Base-by-base conservation (phyloP, 192 early-diverging fungal species). In the Backusella westeae region DNA sequence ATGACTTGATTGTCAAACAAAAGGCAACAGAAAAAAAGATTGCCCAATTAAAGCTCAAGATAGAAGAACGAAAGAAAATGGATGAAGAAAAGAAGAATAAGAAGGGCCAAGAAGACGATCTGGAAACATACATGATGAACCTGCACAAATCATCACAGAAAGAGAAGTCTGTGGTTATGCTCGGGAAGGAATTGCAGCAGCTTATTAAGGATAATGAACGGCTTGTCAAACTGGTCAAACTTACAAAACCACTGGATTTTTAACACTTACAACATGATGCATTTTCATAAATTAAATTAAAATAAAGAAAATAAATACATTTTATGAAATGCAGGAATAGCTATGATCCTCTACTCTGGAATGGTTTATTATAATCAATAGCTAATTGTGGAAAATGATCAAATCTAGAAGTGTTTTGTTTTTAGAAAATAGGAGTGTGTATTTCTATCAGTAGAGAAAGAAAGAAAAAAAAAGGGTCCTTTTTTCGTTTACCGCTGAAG, bases 121-220 rank as follows among this genome's bases (percentile, higher is more conserved):
- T 94, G 36, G 93, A 94, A 70, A 82, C 80, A 0, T 94, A 90
- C 44, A 93, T 94, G 90, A 76, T 75, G n/a, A 76, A 80, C 15
- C 75, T 94, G 15, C 78, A 83, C 23, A 85, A 83, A 9, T 73
- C 87, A 34, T 19, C 67, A 23, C 39, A 69, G 41, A 81, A 84
- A 38, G 71, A 71, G 15, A 81, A 86, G 7, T 83, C 85, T 0
- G 80, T 80, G 23, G 75, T 74, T 17, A 78, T 77, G 35, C 72
- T 92, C 46, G 53, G 83, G 23, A 79, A 81, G 17, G 80, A 78
- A 53, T 44, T 91, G 10, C 75, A 79, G 12, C 77, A 59, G 7
- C 82, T 94, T 79, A 70, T 75, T 21, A 86, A 86, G 84, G 86
- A 89, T 73, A 77, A 83, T 35, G 76, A 78, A 35, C 59, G 80